These are phyloP conservation scores for Penicillium turbatum DNA, from an alignment of 495 filamentous ascomycete genomes.

Conservation along the genomic window DNA sequence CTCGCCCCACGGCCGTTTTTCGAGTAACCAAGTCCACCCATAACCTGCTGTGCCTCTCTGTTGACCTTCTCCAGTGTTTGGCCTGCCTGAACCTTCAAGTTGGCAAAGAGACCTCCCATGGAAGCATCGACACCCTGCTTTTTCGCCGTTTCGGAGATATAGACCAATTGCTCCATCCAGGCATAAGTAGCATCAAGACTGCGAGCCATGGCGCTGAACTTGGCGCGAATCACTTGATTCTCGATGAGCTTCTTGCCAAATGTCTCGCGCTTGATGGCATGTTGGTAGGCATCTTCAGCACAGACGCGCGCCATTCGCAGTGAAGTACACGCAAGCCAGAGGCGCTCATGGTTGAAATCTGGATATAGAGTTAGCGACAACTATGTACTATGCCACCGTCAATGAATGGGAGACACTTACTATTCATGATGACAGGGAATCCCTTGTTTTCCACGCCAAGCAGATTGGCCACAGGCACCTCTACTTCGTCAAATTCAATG, in stretches of 20 bases:
- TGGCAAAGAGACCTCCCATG: slow-evolving; percentile 33
- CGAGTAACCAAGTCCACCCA: slow-evolving; percentile 50
- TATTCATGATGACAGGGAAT: slow-evolving; percentile 43
- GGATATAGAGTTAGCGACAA: too few relatives aligned
- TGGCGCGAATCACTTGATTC: slow-evolving; percentile 36
- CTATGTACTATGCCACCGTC: too few relatives aligned
- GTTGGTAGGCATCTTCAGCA: slow-evolving; percentile 34
- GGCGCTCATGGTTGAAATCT: slow-evolving; percentile 43
- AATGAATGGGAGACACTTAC: not conserved
- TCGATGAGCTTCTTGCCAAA: slow-evolving; percentile 39
- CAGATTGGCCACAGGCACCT: slow-evolving; percentile 31
- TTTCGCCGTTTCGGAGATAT: slow-evolving; percentile 28
- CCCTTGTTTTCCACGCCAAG: slow-evolving; percentile 37
- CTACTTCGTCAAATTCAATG: slow-evolving; percentile 38
- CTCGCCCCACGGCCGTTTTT: slow-evolving; percentile 37
- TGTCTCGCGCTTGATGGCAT: slow-evolving; percentile 39
- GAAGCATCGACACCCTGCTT: slow-evolving; percentile 18
- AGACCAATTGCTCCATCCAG: slow-evolving; percentile 38
- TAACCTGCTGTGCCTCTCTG: slow-evolving; percentile 51
- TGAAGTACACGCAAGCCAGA: slow-evolving; percentile 30
- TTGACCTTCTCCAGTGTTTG: slow-evolving; percentile 46
- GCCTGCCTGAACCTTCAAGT: slow-evolving; percentile 46
- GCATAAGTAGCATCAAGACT: slow-evolving; percentile 36
- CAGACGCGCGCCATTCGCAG: slow-evolving; percentile 37
- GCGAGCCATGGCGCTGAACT: slow-evolving; percentile 35